These are phyloP conservation scores for Carex cristatella DNA, from an alignment of 176 grass and related monocot genomes.

Conservation along the genomic window DNA sequence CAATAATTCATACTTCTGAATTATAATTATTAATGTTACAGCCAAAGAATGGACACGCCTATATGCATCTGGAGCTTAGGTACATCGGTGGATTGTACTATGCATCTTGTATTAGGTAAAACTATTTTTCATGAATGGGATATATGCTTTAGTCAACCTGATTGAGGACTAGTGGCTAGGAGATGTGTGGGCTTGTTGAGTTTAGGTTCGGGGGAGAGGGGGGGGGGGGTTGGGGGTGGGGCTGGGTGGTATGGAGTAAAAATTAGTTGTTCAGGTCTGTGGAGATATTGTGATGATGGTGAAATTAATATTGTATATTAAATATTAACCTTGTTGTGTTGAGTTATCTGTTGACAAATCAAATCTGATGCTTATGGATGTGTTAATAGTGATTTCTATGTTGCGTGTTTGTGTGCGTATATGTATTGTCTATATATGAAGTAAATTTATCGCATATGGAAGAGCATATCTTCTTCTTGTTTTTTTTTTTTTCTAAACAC, in stretches of 20 bases:
- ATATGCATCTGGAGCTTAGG: slow-evolving; percentile 66
- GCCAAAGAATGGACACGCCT: slow-evolving; percentile 94
- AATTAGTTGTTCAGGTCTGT: background rate
- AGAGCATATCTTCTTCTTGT: no score
- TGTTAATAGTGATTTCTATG: no score
- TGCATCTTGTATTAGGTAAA: background rate
- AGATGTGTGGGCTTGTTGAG: no score
- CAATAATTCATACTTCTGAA: no score
- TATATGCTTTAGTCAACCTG: no score
- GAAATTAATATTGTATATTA: background rate
- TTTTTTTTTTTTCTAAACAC: no score
- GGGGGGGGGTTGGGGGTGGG: background rate
- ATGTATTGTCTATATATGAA: no score
- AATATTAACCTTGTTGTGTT: slow-evolving; percentile 2
- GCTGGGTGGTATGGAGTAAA: no score
- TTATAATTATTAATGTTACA: slow-evolving; percentile 24
- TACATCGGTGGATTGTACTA: background rate
- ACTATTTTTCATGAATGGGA: background rate
- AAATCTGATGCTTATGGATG: no score
- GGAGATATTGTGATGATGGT: background rate
- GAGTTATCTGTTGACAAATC: background rate
- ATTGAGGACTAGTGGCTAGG: no score
- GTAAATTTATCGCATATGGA: no score
- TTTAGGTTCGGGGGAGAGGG: background rate
- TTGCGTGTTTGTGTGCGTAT: no score